A percentile compares a stretch with the other conserved stretches of the same genome.
phyloP scores from a whole-genome alignment of 2,329 filamentous ascomycete genomes.

The Colletotrichum gigasporum region DNA sequence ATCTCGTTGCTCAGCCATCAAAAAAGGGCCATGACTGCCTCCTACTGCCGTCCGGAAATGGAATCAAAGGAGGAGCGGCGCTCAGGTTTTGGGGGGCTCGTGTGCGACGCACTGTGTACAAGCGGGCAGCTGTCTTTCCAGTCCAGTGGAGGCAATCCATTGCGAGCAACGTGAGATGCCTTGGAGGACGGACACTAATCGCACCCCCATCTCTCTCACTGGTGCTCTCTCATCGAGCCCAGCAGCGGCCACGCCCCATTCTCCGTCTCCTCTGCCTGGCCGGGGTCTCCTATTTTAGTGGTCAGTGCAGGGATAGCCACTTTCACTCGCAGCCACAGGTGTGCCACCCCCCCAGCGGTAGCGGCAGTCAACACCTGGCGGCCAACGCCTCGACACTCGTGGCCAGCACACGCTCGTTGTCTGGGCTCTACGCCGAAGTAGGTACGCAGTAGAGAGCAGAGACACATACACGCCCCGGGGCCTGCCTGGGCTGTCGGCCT shows the following conservation, averaged over 20 bases:
- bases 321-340: not conserved
- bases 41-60: not conserved
- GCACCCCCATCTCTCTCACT: too few species aligned
- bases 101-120: conserved; percentile 19
- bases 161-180: not conserved
- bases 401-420: conserved; percentile 6
- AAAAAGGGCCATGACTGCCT: not conserved
- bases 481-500: not conserved
- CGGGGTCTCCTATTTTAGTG: conserved; percentile 17
- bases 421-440: not conserved
- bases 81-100: too few species aligned
- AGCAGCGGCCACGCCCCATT: too few species aligned
- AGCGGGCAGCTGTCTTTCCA: not conserved
- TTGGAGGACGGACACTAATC: too few species aligned
- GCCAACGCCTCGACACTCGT: conserved; percentile 6
- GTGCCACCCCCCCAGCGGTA: too few species aligned
- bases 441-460: too few species aligned
- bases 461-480: too few species aligned
- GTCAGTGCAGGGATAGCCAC: conserved; percentile 10
- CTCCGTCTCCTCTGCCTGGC: not conserved
- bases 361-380: conserved; percentile 12
- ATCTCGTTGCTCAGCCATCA: not conserved
- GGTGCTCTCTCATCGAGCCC: too few species aligned
- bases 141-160: not conserved
- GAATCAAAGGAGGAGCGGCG: not conserved